A percentile compares a stretch with the other conserved stretches of the same genome.
These are phyloP conservation scores for Penicillium arizonense DNA, from an alignment of 495 filamentous ascomycete genomes.

Conservation along the genomic window DNA sequence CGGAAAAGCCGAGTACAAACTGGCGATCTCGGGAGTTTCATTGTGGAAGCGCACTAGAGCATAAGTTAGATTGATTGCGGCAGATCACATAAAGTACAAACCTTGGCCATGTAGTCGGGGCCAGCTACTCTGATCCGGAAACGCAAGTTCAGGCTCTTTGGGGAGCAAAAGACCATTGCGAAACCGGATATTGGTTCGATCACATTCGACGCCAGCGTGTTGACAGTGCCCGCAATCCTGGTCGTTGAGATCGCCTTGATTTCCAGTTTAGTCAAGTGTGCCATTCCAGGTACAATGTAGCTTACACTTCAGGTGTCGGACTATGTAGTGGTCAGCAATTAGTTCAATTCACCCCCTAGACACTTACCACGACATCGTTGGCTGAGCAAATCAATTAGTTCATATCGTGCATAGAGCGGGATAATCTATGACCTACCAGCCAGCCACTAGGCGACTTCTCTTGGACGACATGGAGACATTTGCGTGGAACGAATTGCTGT, in stretches of 20 bases:
- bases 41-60: conserved; percentile 23
- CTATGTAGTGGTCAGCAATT: conserved; percentile 5
- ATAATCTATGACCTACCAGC: conserved; percentile 9
- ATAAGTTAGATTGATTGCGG: background rate
- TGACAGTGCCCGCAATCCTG: conserved; percentile 20
- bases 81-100: background rate
- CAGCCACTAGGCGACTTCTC: conserved; percentile 9
- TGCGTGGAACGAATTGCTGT: conserved; percentile 12
- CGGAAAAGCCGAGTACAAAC: conserved; percentile 6
- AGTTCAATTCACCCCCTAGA: background rate
- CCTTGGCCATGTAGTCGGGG: conserved; percentile 16
- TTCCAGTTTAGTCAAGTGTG: no score
- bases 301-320: conserved; percentile 30
- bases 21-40: conserved; percentile 20
- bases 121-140: conserved; percentile 19
- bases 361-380: conserved; percentile 22
- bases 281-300: no score
- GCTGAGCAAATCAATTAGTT: conserved; percentile 10
- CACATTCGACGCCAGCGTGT: conserved; percentile 18
- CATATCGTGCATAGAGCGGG: background rate
- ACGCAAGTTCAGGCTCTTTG: conserved; percentile 12
- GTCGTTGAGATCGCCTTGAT: conserved; percentile 18
- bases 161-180: conserved; percentile 16
- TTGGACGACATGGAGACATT: background rate
- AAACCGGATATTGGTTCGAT: conserved; percentile 25